These are phyloP conservation scores for Penicillium argentinense DNA, from an alignment of 495 filamentous ascomycete species.

Conservation along the genomic window DNA sequence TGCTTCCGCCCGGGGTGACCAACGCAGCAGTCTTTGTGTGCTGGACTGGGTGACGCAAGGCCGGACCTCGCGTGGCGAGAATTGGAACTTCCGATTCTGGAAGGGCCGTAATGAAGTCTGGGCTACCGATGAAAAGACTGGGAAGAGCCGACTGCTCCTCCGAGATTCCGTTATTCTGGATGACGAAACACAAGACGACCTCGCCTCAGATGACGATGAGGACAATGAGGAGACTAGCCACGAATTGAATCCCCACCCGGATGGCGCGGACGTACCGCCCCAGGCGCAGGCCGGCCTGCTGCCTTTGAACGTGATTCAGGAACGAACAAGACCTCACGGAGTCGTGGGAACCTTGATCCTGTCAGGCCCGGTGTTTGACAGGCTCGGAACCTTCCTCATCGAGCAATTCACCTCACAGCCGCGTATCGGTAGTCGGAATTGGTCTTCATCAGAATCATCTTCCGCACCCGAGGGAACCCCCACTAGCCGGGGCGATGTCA, in stretches of 20 bases:
- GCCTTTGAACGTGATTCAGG: constrained; percentile 35
- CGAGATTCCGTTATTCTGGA: constrained; percentile 81
- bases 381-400: constrained; percentile 67
- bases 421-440: constrained; percentile 81
- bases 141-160: constrained; percentile 63
- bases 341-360: constrained; percentile 84
- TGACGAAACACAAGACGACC: constrained; percentile 31
- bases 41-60: constrained; percentile 93
- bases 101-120: constrained; percentile 85
- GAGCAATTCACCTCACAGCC: constrained; percentile 73
- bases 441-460: constrained; percentile 46
- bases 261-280: constrained; percentile 14
- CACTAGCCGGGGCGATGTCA: constrained; percentile 56
- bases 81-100: constrained; percentile 80
- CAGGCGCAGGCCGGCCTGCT: constrained; percentile 21
- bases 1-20: constrained; percentile 41
- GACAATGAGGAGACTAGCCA: constrained; percentile 3
- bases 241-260: constrained; percentile 13
- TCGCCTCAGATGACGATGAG: constrained; percentile 30
- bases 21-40: constrained; percentile 64
- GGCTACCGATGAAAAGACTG: constrained; percentile 39
- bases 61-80: constrained; percentile 81
- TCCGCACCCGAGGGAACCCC: constrained; percentile 31
- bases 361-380: constrained; percentile 67
- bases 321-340: constrained; percentile 49